These are phyloP conservation scores for Brettanomyces naardenensis DNA, from an alignment of 805 yeast genomes.

Conservation along the genomic window DNA sequence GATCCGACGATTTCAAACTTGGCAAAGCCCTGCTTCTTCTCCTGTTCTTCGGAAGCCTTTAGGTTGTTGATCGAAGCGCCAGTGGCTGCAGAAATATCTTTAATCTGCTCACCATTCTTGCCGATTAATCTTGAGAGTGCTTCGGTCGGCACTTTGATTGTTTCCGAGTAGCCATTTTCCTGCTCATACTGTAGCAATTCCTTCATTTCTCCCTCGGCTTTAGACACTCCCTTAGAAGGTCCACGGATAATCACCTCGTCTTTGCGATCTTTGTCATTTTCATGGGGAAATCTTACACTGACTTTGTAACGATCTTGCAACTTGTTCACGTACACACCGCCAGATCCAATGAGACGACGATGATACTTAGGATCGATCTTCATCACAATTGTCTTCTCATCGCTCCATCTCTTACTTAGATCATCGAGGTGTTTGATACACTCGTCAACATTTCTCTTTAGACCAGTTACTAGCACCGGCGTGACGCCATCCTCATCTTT, in stretches of 20 bases:
- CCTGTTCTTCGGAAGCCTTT: conserved; percentile 31
- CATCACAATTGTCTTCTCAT: conserved; percentile 60
- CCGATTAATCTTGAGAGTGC: conserved; percentile 88
- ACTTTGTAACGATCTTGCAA: conserved; percentile 85
- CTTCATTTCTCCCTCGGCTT: conserved; percentile 75
- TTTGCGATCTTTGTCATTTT: conserved; percentile 35
- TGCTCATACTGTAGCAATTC: conserved; percentile 81
- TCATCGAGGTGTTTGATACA: conserved; percentile 53
- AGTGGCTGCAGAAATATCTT: conserved; percentile 64
- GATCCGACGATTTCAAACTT: conserved; percentile 74
- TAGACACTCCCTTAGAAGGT: conserved; percentile 81
- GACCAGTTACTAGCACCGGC: conserved; percentile 61
- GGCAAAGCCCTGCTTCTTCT: conserved; percentile 43
- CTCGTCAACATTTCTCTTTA: conserved; percentile 68
- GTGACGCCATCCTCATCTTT: conserved; percentile 30
- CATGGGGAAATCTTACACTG: conserved; percentile 64
- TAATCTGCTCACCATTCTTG: conserved; percentile 75
- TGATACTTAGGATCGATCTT: conserved; percentile 73
- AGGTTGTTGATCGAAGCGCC: conserved; percentile 48
- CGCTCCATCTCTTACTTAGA: conserved; percentile 71
- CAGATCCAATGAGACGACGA: conserved; percentile 74
- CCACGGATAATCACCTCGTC: conserved; percentile 73
- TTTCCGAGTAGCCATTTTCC: conserved; percentile 68
- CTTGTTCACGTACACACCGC: conserved; percentile 74
- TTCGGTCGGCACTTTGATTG: conserved; percentile 58